Evolutionary conservation across 495 filamentous ascomycete species (phyloP).

Genomic region (Trichocladium uniseriatum): DNA sequence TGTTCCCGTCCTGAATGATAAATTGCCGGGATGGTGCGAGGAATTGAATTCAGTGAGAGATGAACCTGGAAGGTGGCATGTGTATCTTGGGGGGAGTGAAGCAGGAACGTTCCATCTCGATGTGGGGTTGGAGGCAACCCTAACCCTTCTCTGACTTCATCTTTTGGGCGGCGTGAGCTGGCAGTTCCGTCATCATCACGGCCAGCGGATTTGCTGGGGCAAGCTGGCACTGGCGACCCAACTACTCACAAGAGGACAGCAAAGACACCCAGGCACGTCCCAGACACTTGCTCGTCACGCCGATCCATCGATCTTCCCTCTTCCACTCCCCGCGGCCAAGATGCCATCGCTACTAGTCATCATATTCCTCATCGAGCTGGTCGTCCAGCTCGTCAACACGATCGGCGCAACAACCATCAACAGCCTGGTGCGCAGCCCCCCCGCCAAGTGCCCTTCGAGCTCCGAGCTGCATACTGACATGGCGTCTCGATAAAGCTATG

Average conservation of each 20-base stretch:
- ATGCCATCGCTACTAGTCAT: constrained; percentile 78
- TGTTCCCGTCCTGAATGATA: no score
- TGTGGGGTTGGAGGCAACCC: background rate
- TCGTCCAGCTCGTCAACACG: constrained; percentile 78
- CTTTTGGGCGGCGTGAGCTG: constrained; percentile 5
- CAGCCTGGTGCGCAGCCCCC: constrained; percentile 52
- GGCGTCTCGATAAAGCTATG: constrained; percentile 52
- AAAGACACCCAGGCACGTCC: no score
- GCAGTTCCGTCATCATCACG: constrained; percentile 14
- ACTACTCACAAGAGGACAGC: background rate
- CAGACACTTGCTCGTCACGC: background rate
- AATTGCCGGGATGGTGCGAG: no score
- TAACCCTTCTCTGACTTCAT: constrained; percentile 12
- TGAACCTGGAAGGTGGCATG: no score
- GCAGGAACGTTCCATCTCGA: no score
- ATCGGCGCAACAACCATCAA: constrained; percentile 75
- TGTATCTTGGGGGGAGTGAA: no score
- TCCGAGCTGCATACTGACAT: constrained; percentile 43
- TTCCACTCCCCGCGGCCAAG: constrained; percentile 13
- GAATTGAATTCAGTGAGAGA: no score
- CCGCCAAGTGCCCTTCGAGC: background rate
- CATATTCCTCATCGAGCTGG: constrained; percentile 73
- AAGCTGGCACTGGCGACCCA: background rate
- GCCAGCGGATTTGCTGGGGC: background rate
- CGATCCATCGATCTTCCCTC: background rate